Conservation (phyloP, 2,329 filamentous ascomycete species). For the Exophiala calicioides region DNA sequence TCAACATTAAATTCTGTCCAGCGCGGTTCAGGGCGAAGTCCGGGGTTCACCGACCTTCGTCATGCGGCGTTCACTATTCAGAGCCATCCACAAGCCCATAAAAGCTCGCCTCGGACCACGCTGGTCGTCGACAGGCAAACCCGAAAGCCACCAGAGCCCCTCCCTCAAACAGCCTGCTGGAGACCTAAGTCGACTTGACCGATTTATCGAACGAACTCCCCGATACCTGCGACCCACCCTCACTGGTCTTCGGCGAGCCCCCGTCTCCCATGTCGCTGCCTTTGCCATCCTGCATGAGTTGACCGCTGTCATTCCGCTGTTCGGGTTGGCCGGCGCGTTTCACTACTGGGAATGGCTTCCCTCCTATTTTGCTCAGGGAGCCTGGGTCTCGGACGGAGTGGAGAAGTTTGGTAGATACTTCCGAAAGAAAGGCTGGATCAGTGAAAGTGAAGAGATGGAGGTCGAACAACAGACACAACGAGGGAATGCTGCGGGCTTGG, state of each 20-base stretch:
- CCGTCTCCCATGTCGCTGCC: conserved; percentile 77
- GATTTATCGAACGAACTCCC: conserved; percentile 28
- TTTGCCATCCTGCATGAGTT: conserved; percentile 92
- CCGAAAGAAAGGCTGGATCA: conserved; percentile 77
- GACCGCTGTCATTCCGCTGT: conserved; percentile 78
- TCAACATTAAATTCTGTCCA: no score
- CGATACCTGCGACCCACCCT: conserved; percentile 26
- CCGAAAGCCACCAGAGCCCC: conserved; percentile 7
- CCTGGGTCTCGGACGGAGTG: conserved; percentile 63
- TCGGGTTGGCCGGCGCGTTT: conserved; percentile 74
- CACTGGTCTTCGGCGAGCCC: conserved; percentile 65
- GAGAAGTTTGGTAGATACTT: conserved; percentile 77
- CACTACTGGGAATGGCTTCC: conserved; percentile 79
- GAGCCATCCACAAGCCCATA: not conserved
- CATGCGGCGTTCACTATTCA: not conserved
- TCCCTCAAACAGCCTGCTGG: conserved; percentile 9
- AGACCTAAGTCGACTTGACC: conserved; percentile 22
- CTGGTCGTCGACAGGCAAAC: conserved; percentile 10
- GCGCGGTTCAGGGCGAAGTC: no score
- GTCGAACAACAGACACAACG: conserved; percentile 40
- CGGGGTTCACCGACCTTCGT: not conserved
- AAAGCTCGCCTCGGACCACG: conserved; percentile 1
- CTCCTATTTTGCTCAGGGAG: conserved; percentile 52
- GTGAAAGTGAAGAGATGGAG: conserved; percentile 51
- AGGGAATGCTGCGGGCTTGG: conserved; percentile 12